phyloP scores from a whole-genome alignment of 306 rosid genomes.

The Herpetospermum pedunculosum region DNA sequence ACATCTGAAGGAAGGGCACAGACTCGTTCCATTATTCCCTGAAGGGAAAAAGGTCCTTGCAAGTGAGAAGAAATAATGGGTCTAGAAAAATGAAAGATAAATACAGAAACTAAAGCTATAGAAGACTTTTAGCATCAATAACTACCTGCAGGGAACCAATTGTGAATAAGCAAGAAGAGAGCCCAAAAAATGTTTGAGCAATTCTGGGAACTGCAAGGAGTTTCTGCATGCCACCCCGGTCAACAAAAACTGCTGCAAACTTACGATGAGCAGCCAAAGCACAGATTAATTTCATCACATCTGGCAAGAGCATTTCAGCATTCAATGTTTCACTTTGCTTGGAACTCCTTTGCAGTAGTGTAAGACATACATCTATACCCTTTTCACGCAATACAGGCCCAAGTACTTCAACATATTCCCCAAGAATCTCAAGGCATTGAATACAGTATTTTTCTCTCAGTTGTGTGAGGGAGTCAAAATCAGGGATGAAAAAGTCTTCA shows the following conservation, averaged over 20 bases:
- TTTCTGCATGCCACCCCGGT: slow-evolving; percentile 92
- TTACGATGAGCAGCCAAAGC: slow-evolving; percentile 95
- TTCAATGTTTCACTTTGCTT: slow-evolving; percentile 51
- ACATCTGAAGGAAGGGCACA: slow-evolving; percentile 91
- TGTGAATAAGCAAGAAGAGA: slow-evolving; percentile 81
- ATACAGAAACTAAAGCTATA: background rate
- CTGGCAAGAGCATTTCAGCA: slow-evolving; percentile 64
- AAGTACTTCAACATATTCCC: slow-evolving; percentile 96
- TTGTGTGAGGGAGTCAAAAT: slow-evolving; percentile 53
- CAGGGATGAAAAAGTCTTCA: slow-evolving; percentile 75
- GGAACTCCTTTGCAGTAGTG: slow-evolving; percentile 69
- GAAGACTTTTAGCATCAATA: background rate
- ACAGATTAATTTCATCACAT: slow-evolving; percentile 91
- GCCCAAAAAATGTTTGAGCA: slow-evolving; percentile 72
- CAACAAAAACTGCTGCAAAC: slow-evolving; percentile 93
- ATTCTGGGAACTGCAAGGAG: slow-evolving; percentile 87
- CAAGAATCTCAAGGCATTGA: slow-evolving; percentile 88
- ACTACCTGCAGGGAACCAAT: slow-evolving; percentile 95
- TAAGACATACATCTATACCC: slow-evolving; percentile 91
- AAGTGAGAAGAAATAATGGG: background rate
- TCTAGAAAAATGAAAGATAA: background rate
- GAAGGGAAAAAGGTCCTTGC: slow-evolving; percentile 8
- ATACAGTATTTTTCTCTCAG: slow-evolving; percentile 87
- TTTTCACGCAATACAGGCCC: slow-evolving; percentile 96
- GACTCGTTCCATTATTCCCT: slow-evolving; percentile 97